Percentiles rank a stretch among this genome's conserved stretches.
Conservation (phyloP, 2,329 filamentous ascomycete species). For the Penicillium sclerotiorum region DNA sequence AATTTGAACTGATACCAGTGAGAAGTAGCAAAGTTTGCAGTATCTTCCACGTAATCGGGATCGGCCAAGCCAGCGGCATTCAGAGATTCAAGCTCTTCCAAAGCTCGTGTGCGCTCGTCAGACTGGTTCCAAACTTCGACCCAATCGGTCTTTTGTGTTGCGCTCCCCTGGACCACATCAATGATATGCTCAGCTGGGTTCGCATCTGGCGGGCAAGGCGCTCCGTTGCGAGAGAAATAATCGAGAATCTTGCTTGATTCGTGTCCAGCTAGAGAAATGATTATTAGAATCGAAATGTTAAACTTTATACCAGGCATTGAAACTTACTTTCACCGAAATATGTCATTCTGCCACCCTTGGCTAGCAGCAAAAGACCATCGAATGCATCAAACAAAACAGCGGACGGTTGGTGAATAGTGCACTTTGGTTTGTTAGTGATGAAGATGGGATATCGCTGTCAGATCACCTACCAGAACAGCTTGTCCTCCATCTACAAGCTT, state of each 20-base stretch:
- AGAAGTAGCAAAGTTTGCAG: conserved; percentile 41
- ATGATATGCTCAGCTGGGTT: conserved; percentile 58
- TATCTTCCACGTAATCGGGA: conserved; percentile 32
- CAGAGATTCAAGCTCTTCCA: conserved; percentile 30
- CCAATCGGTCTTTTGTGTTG: conserved; percentile 31
- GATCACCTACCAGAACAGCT: conserved; percentile 58
- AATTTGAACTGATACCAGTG: conserved; percentile 44
- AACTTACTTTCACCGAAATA: conserved; percentile 63
- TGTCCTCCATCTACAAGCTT: conserved; percentile 69
- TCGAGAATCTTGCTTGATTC: conserved; percentile 44
- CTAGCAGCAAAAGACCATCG: conserved; percentile 65
- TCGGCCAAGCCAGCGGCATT: conserved; percentile 25
- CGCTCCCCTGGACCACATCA: conserved; percentile 38
- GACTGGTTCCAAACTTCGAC: conserved; percentile 37
- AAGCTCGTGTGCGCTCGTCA: conserved; percentile 28
- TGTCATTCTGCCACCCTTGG: conserved; percentile 66
- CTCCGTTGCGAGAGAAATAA: conserved; percentile 59
- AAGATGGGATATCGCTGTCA: background rate
- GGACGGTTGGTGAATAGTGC: conserved; percentile 71
- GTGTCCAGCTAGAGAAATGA: conserved; percentile 30
- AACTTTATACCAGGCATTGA: no score
- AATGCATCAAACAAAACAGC: conserved; percentile 68
- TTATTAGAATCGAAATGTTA: background rate
- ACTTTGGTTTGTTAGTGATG: conserved; percentile 25
- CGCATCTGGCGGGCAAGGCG: conserved; percentile 53